Base-by-base conservation (phyloP, 768 basidiomycete species). In the Phaeotremella skinneri region DNA sequence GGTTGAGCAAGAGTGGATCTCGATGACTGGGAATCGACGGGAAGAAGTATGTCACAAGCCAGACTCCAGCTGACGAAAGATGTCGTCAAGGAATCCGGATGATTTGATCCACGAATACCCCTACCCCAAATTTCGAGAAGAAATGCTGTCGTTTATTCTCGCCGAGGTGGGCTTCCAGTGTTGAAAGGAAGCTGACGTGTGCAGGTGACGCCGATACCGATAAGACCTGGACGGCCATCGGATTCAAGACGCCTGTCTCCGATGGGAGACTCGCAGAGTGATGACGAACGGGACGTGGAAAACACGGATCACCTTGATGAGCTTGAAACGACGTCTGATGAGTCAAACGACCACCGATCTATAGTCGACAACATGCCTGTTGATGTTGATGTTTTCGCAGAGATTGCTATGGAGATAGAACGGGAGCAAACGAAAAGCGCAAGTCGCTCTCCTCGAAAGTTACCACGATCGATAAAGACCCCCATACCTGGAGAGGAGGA, bases 121-220 rank as follows among this genome's bases (percentile, higher is more conserved):
- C 2, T 67, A 60, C 47, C 43, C 42, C 17, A 29, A 30, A 2
- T 67, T 67, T 41, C 58, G 32, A 20, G 42, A 31, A 16, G 65
- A 67, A 51, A 63, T 67, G 41, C 20, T 67, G 27, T 50, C 58
- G 1, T 63, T 56, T 54, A 52, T 67, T 7, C 49, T 59, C n/a
- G 39, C 54, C 20, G 61, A 59, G 30, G 45, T 67, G 21, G 23
- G 43, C 23, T 21, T 14, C 13, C 6, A 7, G 7, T 21, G 7
- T 7, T 45, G 11, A 45, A 7, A 7, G 9, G 20, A 9, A 11
- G 21, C 43, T 45, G 13, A 45, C 23, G 11, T 14, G 7, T 21
- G 7, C 23, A 45, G 43, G 20, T 45, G 7, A 45, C 43, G 9
- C 11, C 43, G 23, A 45, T 21, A 45, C 13, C 34, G 9, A 37